phyloP scores from a whole-genome alignment of 2,329 filamentous ascomycete species.

The Elsinoe fawcettii region DNA sequence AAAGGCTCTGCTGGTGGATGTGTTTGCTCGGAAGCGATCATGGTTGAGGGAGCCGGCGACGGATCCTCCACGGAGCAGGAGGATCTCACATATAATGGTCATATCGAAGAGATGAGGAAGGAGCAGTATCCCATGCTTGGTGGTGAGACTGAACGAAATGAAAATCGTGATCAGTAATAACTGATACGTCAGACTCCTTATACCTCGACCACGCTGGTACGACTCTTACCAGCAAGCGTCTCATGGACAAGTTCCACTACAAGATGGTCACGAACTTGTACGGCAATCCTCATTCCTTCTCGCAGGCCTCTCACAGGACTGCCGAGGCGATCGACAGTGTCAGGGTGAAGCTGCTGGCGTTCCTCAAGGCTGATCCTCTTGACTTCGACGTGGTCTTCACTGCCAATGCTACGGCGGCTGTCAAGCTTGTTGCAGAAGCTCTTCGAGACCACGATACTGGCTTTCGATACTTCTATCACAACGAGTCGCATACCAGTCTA shows the following conservation, averaged over 20 bases:
- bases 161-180: background rate
- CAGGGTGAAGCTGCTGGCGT: conserved; percentile 62
- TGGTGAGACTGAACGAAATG: conserved; percentile 2
- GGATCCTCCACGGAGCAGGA: conserved; percentile 7
- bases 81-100: conserved; percentile 31
- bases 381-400: conserved; percentile 87
- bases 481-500: conserved; percentile 78
- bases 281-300: conserved; percentile 83
- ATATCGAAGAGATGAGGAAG: conserved; percentile 41
- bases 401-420: conserved; percentile 82
- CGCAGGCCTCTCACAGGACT: conserved; percentile 69
- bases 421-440: conserved; percentile 77
- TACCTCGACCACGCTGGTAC: conserved; percentile 94
- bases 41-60: background rate
- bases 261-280: conserved; percentile 74
- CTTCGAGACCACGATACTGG: conserved; percentile 59
- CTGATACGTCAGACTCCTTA: conserved; percentile 17
- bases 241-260: conserved; percentile 68
- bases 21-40: conserved; percentile 4
- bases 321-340: conserved; percentile 65
- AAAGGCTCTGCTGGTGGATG: background rate
- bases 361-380: conserved; percentile 73
- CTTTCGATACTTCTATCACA: conserved; percentile 77
- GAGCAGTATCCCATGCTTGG: conserved; percentile 39
- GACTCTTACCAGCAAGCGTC: conserved; percentile 45